Percentiles rank a stretch among this genome's conserved stretches.
Evolutionary conservation across 345 rosid genomes (phyloP).

Genomic region (Fremontodendron californicum): DNA sequence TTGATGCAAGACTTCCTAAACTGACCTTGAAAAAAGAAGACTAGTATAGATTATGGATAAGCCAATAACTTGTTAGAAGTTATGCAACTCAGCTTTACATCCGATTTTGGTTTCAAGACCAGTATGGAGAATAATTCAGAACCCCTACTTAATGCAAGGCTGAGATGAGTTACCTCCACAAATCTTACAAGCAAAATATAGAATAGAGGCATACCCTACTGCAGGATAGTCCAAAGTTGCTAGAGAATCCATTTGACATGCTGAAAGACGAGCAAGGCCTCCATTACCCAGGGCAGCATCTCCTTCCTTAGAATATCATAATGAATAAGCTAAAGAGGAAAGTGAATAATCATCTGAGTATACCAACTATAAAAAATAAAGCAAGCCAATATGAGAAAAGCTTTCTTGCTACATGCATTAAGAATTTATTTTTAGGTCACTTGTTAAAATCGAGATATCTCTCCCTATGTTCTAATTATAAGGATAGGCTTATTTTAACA

Average conservation of each 20-base stretch:
- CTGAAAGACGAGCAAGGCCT: conserved; percentile 54
- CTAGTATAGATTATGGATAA: background rate
- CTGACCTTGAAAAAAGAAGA: background rate
- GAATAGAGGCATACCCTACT: conserved; percentile 34
- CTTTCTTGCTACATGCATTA: background rate
- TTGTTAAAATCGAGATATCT: background rate
- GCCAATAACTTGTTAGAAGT: background rate
- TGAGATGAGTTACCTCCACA: background rate
- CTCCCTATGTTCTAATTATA: background rate
- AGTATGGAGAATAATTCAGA: background rate
- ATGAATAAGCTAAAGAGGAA: conserved; percentile 3
- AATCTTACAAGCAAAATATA: conserved; percentile 1
- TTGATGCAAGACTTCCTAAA: background rate
- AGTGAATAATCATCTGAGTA: background rate
- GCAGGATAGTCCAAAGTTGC: conserved; percentile 55
- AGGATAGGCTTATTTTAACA: background rate
- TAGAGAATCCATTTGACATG: conserved; percentile 53
- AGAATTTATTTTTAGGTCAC: background rate
- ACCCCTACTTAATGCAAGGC: background rate
- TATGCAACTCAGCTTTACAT: background rate
- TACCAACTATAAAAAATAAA: background rate
- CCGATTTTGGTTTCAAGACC: background rate
- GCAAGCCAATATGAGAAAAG: background rate
- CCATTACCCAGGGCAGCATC: conserved; percentile 57
- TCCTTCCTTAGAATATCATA: conserved; percentile 37